A percentile compares a stretch with the other conserved stretches of the same genome.
These are phyloP conservation scores for Phycomyces blakesleeanus DNA, from an alignment of 192 early-diverging fungal species.

Conservation along the genomic window DNA sequence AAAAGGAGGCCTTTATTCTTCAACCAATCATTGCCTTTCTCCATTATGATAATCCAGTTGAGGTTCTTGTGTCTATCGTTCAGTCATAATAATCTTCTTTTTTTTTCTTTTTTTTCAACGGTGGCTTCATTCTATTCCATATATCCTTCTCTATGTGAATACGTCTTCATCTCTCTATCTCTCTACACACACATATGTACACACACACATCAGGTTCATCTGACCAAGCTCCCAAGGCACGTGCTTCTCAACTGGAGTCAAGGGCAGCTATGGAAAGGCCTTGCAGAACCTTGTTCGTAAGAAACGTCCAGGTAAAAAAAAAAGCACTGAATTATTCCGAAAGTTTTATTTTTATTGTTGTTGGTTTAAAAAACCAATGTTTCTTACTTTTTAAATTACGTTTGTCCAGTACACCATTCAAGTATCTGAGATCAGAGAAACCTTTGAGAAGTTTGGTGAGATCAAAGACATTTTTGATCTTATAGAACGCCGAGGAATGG, in stretches of 20 bases:
- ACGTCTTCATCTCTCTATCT: no score
- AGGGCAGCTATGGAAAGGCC: constrained; percentile 37
- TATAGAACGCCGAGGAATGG: constrained; percentile 53
- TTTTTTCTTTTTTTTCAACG: not conserved
- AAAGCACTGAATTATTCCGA: not conserved
- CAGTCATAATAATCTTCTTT: constrained; percentile 1
- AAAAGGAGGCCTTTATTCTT: not conserved
- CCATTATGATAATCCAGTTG: not conserved
- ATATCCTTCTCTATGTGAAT: no score
- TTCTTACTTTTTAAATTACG: not conserved
- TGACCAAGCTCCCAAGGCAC: not conserved
- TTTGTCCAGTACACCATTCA: constrained; percentile 35
- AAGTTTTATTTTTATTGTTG: not conserved
- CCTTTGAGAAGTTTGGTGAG: constrained; percentile 52
- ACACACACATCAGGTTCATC: not conserved
- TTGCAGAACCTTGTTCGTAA: constrained; percentile 40
- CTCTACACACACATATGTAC: not conserved
- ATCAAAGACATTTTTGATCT: constrained; percentile 53
- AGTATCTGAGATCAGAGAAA: constrained; percentile 32
- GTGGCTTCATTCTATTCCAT: no score
- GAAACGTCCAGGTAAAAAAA: constrained; percentile 39
- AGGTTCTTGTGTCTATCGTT: not conserved
- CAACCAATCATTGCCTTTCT: not conserved
- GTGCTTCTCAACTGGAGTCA: constrained; percentile 25
- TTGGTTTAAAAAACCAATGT: no score